Evolutionary conservation across 2,329 filamentous ascomycete genomes (phyloP), one percentile per base, ranked within the genome.

Genomic region (Penicillium decumbens): DNA sequence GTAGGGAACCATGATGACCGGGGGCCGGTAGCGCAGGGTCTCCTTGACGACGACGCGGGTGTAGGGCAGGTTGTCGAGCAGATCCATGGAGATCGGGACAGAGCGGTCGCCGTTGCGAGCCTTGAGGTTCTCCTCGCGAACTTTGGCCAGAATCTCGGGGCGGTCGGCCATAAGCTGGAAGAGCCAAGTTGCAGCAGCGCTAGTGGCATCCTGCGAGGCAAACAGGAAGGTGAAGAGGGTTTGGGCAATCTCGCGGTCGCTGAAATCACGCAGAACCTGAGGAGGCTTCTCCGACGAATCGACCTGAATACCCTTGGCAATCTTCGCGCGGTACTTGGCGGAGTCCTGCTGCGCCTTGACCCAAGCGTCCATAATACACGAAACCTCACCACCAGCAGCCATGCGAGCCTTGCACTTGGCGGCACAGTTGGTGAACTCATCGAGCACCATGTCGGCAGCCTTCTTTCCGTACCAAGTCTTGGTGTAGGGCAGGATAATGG

Each of bases 401-500:
- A 97, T 95, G 61, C 88, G 85, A 54, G 89, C 85, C 78, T 93
- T 95, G 74, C 88, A 87, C 79, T 96, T 95, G 55, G 89, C 88
- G 41, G 92, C 88, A 66, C 92, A 96, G 73, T 89, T 91, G 68
- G 86, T 76, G 66, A 97, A 97, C 69, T 95, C 91, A 42, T 80
- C 80, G 58, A 97, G 78, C 29, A 95, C 89, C 84, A 95, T 89
- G 65, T 95, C 89, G 50, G 92, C 85, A 27, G 90, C 89, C 76
- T 91, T 95, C 80, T 96, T 95, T 63, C 92, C 93, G 66, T 95
- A 95, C 90, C 90, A 97, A 4, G 90, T 90, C 77, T 90, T 92
- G 68, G 91, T 96, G 78, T 82, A 97, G 33, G 92, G 92, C 35
- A 97, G 74, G 68, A 97, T 96, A 73, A 97, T 87, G 51, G 93